Evolutionary conservation across 495 filamentous ascomycete genomes (phyloP), one percentile per base, ranked within the genome.

Genomic region (Melanomma pulvis-pyrius): DNA sequence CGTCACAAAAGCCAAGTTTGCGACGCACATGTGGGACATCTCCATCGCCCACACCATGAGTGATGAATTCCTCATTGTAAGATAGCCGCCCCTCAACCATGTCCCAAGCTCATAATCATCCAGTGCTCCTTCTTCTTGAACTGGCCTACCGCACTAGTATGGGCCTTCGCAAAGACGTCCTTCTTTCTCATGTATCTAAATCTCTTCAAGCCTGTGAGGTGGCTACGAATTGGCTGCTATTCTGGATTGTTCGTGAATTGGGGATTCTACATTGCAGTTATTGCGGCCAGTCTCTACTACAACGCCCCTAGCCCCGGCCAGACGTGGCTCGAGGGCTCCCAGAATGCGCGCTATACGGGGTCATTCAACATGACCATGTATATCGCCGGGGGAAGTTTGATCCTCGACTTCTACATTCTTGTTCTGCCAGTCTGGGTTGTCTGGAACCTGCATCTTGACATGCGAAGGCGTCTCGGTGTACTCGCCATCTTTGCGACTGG

Each of bases 121-220:
- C 28, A 63, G 49, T 4, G 26, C 25, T 8, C 6, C 12, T 55
- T 63, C 21, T 46, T 39, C 11, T 4, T 4, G 21, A 54, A 63
- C 22, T 44, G 48, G 32, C 2, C 34, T 4, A 15, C 60, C 6
- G 28, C 28, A 3, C 22, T 55, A 7, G 34, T 63, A 2, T 63
- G 60, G 60, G 28, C 48, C 13, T 53, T 53, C 5, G 49, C 34
- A 2, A 63, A 63, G 22, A 41, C 60, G 2, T 24, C 60, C 6
- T 63, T 63, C 22, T 63, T 63, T 49, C 60, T 63, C 50, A 63
- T 63, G 60, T 63, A 63, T 32, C 60, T 63, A 17, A 5, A 63
- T 3, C 30, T 63, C 13, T 63, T 63, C 60, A 15, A 29, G 24
- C 60, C 60, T 9, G 19, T 63, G 22, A 8, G 5, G 13, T 63